Conservation (phyloP, 179 eudicot species). For the Amaranthus tricolor region DNA sequence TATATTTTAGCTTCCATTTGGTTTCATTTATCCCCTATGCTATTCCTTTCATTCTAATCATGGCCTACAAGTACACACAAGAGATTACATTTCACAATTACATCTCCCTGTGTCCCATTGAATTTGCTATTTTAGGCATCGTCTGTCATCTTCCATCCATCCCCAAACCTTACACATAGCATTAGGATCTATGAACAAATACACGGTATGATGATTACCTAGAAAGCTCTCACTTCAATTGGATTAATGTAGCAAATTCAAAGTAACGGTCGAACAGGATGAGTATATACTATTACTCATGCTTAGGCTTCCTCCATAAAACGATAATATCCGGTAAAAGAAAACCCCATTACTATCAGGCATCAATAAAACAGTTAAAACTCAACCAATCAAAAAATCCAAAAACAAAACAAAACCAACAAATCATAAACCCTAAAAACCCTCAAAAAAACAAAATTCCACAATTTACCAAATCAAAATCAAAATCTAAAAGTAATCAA, state of each 20-base stretch:
- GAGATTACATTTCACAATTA: neutral
- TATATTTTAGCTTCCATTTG: neutral
- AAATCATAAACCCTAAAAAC: conserved; percentile 8
- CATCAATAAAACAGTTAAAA: neutral
- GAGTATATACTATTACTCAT: too few species aligned
- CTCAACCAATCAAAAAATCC: neutral
- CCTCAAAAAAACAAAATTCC: neutral
- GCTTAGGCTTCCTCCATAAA: too few species aligned
- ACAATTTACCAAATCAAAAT: neutral
- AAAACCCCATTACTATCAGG: neutral
- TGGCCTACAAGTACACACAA: too few species aligned
- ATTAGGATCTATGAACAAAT: too few species aligned
- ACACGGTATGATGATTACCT: too few species aligned
- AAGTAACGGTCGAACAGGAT: too few species aligned
- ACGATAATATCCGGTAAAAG: too few species aligned
- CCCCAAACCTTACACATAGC: too few species aligned
- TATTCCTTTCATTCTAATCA: neutral
- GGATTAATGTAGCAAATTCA: too few species aligned
- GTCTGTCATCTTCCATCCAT: too few species aligned
- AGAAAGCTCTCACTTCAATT: too few species aligned
- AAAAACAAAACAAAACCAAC: neutral
- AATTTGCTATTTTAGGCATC: too few species aligned
- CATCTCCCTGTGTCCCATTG: neutral
- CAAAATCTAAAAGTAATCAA: neutral
- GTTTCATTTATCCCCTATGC: neutral